These are phyloP conservation scores for Thelonectria olida DNA, from an alignment of 2,329 filamentous ascomycete species.

Conservation along the genomic window DNA sequence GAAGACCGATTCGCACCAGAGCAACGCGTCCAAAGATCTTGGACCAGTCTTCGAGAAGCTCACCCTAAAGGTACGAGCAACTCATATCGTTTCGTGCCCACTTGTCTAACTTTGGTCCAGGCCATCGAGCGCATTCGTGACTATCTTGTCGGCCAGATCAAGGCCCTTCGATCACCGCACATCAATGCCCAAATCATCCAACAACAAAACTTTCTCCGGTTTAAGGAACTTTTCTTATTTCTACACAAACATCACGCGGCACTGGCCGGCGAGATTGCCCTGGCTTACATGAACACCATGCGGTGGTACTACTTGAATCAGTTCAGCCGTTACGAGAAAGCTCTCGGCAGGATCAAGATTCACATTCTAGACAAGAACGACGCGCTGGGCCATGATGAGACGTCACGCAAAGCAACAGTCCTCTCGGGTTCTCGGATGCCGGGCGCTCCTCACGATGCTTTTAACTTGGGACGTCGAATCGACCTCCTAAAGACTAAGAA, in stretches of 20 bases:
- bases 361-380: constrained; percentile 86
- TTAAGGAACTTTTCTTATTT: constrained; percentile 89
- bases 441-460: constrained; percentile 80
- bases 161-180: constrained; percentile 90
- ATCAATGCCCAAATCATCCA: constrained; percentile 98
- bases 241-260: constrained; percentile 81
- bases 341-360: constrained; percentile 85
- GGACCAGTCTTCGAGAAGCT: constrained; percentile 87
- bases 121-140: constrained; percentile 95
- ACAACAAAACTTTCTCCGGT: constrained; percentile 87
- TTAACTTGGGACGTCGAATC: constrained; percentile 85
- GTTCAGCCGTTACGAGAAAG: constrained; percentile 86
- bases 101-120: constrained; percentile 48
- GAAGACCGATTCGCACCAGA: constrained; percentile 67
- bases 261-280: constrained; percentile 89
- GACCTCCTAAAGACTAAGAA: constrained; percentile 81
- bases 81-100: no score
- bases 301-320: constrained; percentile 96
- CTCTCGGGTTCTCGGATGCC: constrained; percentile 57
- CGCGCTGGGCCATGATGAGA: constrained; percentile 81
- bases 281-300: constrained; percentile 98
- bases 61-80: constrained; percentile 73
- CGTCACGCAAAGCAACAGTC: constrained; percentile 69
- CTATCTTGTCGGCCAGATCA: constrained; percentile 93
- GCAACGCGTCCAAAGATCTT: constrained; percentile 84